phyloP scores from a whole-genome alignment of 2,329 filamentous ascomycete genomes.

The Aspergillaceae sp. region DNA sequence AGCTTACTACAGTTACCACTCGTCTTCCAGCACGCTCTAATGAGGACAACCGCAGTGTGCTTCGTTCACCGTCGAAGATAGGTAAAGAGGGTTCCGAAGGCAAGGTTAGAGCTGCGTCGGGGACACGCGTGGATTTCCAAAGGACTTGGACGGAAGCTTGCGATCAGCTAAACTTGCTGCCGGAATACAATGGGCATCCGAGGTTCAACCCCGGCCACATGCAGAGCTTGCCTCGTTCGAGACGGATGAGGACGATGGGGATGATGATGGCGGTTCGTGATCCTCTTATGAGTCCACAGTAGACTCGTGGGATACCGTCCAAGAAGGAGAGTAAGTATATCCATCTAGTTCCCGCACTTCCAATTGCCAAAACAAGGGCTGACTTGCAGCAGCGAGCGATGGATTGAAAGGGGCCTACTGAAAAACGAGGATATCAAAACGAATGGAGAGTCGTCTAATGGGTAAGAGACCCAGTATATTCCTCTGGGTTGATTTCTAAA shows the following conservation, averaged over 20 bases:
- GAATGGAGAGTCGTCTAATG: background rate
- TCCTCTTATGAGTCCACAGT: slow-evolving; percentile 13
- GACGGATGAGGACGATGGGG: slow-evolving; percentile 7
- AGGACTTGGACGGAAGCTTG: background rate
- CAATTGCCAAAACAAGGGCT: background rate
- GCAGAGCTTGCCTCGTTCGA: slow-evolving; percentile 1
- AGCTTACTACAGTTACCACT: slow-evolving; percentile 16
- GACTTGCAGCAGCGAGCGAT: slow-evolving; percentile 6
- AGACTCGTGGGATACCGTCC: slow-evolving; percentile 16
- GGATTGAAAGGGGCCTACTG: slow-evolving; percentile 3
- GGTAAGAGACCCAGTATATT: background rate
- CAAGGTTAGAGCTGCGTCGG: background rate
- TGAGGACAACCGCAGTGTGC: slow-evolving; percentile 5
- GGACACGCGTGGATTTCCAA: too few relatives aligned
- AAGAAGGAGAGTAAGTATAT: slow-evolving; percentile 12
- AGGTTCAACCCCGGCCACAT: slow-evolving; percentile 2
- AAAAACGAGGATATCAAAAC: background rate
- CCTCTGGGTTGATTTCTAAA: background rate
- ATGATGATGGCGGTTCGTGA: slow-evolving; percentile 7
- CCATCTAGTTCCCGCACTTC: background rate
- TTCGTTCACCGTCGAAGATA: background rate
- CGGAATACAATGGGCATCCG: slow-evolving; percentile 12
- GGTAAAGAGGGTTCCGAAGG: background rate
- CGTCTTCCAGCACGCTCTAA: slow-evolving; percentile 5
- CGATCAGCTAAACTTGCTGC: slow-evolving; percentile 1